phyloP scores from a whole-genome alignment of 805 yeast genomes.

The Limtongia smithiae region DNA sequence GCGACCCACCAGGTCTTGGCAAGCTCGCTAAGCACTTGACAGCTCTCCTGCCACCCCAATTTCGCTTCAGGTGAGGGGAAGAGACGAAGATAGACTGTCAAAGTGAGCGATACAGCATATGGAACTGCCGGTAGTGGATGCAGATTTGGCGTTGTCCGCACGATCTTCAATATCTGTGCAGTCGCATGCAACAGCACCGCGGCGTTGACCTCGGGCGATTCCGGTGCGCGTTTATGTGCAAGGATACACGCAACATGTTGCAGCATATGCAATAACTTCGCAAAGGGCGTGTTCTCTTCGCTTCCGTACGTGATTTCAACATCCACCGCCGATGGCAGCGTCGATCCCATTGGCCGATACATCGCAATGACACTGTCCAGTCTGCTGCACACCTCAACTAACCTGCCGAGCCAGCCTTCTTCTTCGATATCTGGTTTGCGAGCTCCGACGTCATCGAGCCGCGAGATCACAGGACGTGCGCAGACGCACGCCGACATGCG shows the following conservation, averaged over 20 bases:
- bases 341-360: slow-evolving; percentile 39
- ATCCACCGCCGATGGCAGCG: slow-evolving; percentile 33
- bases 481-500: slow-evolving; percentile 42
- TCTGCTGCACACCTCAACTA: slow-evolving; percentile 37
- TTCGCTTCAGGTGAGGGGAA: slow-evolving; percentile 35
- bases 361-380: slow-evolving; percentile 41
- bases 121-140: slow-evolving; percentile 39
- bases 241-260: slow-evolving; percentile 36
- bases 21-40: slow-evolving; percentile 32
- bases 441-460: slow-evolving; percentile 42
- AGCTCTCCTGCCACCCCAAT: slow-evolving; percentile 34
- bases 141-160: slow-evolving; percentile 29
- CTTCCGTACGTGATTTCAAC: slow-evolving; percentile 28
- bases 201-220: slow-evolving; percentile 24
- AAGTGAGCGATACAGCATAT: slow-evolving; percentile 37
- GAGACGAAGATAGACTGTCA: slow-evolving; percentile 38
- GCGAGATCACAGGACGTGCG: slow-evolving; percentile 41
- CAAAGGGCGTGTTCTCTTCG: slow-evolving; percentile 33
- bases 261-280: slow-evolving; percentile 33
- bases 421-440: slow-evolving; percentile 30
- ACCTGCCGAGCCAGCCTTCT: slow-evolving; percentile 31
- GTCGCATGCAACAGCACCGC: slow-evolving; percentile 33
- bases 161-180: slow-evolving; percentile 32
- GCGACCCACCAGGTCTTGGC: slow-evolving; percentile 39
- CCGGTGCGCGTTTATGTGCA: slow-evolving; percentile 37